A percentile compares a stretch with the other conserved stretches of the same genome.
These are phyloP conservation scores for Russula ochroleuca DNA, from an alignment of 768 basidiomycete genomes.

Conservation along the genomic window DNA sequence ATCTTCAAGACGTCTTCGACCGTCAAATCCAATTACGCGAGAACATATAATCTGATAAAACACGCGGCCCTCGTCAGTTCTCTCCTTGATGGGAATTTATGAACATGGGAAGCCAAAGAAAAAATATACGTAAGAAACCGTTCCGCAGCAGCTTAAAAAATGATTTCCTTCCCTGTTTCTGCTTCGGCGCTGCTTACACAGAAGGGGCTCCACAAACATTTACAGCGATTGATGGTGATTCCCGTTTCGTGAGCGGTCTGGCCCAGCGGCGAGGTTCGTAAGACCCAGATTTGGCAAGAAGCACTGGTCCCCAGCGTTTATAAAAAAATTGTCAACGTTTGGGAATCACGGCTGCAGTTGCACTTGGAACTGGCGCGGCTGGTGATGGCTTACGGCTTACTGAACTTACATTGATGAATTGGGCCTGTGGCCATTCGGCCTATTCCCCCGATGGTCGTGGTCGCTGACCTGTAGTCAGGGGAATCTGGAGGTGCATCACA, in stretches of 20 bases:
- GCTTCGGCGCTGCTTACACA: not conserved
- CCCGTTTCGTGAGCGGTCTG: constrained; percentile 5
- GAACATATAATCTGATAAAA: not conserved
- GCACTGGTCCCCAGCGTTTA: not conserved
- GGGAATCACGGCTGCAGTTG: not conserved
- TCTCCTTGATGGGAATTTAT: not conserved
- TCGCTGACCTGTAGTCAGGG: not conserved
- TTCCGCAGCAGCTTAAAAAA: not conserved
- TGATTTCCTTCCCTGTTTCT: not conserved
- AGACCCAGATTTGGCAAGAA: not conserved
- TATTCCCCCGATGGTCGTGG: not conserved
- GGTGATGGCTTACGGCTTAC: too few species aligned
- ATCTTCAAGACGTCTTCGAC: not conserved
- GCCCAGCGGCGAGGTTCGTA: constrained; percentile 5
- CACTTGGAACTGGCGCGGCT: not conserved
- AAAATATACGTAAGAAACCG: not conserved
- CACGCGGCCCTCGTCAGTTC: not conserved
- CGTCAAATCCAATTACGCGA: not conserved
- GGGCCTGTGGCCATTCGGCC: not conserved
- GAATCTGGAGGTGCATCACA: not conserved
- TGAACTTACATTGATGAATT: not conserved
- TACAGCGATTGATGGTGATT: not conserved
- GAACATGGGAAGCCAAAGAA: not conserved
- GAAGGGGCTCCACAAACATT: not conserved
- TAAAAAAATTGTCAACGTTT: not conserved